Evolutionary conservation across 2,329 filamentous ascomycete genomes (phyloP).

Genomic region (Talaromyces marneffei): DNA sequence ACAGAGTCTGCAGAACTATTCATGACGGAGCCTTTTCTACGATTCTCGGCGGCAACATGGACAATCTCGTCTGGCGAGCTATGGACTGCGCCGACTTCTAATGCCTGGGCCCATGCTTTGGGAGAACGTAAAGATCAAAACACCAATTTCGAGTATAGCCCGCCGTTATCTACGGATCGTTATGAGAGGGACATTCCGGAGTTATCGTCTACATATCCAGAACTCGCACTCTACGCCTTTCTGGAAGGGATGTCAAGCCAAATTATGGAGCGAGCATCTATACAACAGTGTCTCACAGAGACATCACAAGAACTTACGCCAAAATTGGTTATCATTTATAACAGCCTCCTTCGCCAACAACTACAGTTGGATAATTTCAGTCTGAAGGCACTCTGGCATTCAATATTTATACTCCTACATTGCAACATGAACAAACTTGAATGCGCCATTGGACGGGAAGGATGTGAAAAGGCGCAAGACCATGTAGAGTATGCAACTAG

Average conservation of each 20-base stretch:
- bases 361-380: constrained; percentile 21
- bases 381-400: constrained; percentile 28
- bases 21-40: constrained; percentile 20
- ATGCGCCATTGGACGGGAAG: constrained; percentile 24
- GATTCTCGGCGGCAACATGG: constrained; percentile 2
- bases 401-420: constrained; percentile 24
- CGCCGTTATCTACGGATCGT: neutral
- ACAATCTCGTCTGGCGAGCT: neutral
- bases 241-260: neutral
- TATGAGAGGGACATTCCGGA: neutral
- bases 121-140: neutral
- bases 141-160: neutral
- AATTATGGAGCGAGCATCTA: neutral
- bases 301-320: neutral
- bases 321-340: neutral
- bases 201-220: neutral
- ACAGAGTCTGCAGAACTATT: constrained; percentile 25
- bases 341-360: constrained; percentile 13
- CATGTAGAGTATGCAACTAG: constrained; percentile 13
- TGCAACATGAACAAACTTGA: constrained; percentile 26
- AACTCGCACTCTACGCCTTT: neutral
- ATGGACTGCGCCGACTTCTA: constrained; percentile 6
- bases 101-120: neutral
- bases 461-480: constrained; percentile 16
- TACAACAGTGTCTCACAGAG: neutral